Evolutionary conservation across 1,284 basidiomycete species (phyloP), one percentile per base, ranked within the genome.

Genomic region (Rhizoctonia solani): DNA sequence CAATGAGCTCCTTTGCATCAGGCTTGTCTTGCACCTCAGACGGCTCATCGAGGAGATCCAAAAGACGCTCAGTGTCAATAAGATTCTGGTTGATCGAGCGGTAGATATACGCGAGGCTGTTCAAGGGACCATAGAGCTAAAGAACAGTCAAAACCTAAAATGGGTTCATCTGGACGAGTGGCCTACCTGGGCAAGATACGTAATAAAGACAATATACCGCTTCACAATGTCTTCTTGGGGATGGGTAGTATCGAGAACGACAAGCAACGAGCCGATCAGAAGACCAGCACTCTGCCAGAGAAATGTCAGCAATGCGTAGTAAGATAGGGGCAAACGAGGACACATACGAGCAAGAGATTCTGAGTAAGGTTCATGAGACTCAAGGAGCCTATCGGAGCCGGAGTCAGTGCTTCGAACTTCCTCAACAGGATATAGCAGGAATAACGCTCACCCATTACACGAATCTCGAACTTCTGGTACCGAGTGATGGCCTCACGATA

Each of bases 11-110:
- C 27, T 85, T 82, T 4, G 91, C 91, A 72, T 85, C 83, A 1
- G 88, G 89, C 72, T 83, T 84, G 76, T 96, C 92, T 72, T 89
- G 85, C 70, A 97, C 85, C 66, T 94, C 93, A 1, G 84, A 88
- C 1, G 89, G 85, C 74, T 93, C 89, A 69, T 85, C 85, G 11
- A 94, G 80, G 13, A 92, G 79, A 68, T 87, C 83, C 63, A 94
- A 79, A 27, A 93, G 79, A 72, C 85, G 85, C 76, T 93, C 90
- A 1, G 90, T 90, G 72, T 92, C 93, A 46, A 93, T 87, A 61
- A 93, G 77, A 16, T 85, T 85, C 71, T 87, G 85, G 74, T 90
- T 90, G 66, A 90, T 81, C 14, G 85, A 84, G 21, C 87, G 85
- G 74, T 90, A 90, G 66, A 88, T 83, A 73, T 83, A 86, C 13